Conservation (phyloP, 176 grass and related monocot species). For the Saccharum spontaneum region DNA sequence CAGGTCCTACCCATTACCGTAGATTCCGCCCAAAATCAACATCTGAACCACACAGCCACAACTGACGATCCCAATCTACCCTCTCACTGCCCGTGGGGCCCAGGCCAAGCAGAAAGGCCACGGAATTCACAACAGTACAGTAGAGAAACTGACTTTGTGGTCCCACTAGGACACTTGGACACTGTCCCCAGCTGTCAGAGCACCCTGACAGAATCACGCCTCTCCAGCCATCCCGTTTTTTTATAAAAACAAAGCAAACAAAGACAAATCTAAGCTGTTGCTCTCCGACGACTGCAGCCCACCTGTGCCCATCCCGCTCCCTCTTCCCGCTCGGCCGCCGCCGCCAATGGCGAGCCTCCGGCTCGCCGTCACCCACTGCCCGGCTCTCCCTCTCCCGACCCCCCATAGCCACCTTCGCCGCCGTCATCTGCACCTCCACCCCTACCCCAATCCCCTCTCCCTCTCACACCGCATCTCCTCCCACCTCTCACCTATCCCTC, state of each 20-base stretch:
- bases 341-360: constrained; percentile 34
- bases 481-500: background rate
- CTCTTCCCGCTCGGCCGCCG: background rate
- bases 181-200: background rate
- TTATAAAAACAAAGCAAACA: constrained; percentile 10
- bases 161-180: background rate
- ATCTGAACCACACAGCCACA: too few species aligned
- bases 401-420: background rate
- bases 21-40: too few species aligned
- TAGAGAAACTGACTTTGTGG: background rate
- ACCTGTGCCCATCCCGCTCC: background rate
- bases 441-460: background rate
- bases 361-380: constrained; percentile 16
- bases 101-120: background rate
- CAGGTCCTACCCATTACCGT: too few species aligned
- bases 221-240: background rate
- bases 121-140: too few species aligned
- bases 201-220: background rate
- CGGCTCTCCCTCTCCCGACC: background rate
- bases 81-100: background rate
- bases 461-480: background rate
- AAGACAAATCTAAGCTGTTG: background rate
- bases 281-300: background rate
- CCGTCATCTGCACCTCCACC: background rate
- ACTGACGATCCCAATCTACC: background rate